Base-by-base conservation (phyloP, 2,329 filamentous ascomycete genomes). In the Cercospora sp. region DNA sequence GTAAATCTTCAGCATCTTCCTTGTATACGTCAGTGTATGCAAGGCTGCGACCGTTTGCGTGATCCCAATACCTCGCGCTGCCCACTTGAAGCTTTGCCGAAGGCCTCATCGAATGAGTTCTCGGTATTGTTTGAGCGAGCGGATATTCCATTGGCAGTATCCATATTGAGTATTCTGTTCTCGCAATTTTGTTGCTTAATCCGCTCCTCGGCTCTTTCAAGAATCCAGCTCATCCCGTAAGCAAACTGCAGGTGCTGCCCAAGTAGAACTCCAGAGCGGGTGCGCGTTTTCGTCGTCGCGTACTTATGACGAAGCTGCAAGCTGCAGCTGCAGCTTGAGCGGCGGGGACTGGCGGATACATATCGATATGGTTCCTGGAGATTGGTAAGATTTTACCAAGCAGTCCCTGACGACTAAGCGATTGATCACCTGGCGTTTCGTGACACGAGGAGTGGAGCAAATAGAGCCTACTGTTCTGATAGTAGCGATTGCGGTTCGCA, bases 21-120 rank as follows among this genome's bases (percentile, higher is more conserved):
- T 71, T 67, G 31, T 23, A 31, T 18, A 60, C 45, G n/a, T 70
- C 66, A 70, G 68, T 59, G 58, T 31, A 16, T 48, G 42, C 68
- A 61, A 63, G 31, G 30, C 13, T 33, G 12, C 53, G n/a, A 58
- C 31, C 57, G 26, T 48, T 60, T 64, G 33, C 20, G 10, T 26
- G 16, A 33, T 51, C 10, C 9, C 26, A 28, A 26, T 40, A 69
- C 69, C 67, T 71, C 64, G 16, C 62, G 42, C 16, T 68, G 65
- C 26, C 28, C n/a, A 33, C 62, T 65, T 18, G 58, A 67, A 20
- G 66, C 66, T 16, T 61, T 48, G n/a, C 64, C 61, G 20, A 60
- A 63, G n/a, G 63, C 63, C 20, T 63, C 36, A 18, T 36, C 55
- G 58, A 55, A 42, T n/a, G 53, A 58, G 53, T 65, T 40, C 31